A percentile compares a stretch with the other conserved stretches of the same genome.
Evolutionary conservation across 768 basidiomycete genomes (phyloP).

Genomic region (Chalciporus piperatus): DNA sequence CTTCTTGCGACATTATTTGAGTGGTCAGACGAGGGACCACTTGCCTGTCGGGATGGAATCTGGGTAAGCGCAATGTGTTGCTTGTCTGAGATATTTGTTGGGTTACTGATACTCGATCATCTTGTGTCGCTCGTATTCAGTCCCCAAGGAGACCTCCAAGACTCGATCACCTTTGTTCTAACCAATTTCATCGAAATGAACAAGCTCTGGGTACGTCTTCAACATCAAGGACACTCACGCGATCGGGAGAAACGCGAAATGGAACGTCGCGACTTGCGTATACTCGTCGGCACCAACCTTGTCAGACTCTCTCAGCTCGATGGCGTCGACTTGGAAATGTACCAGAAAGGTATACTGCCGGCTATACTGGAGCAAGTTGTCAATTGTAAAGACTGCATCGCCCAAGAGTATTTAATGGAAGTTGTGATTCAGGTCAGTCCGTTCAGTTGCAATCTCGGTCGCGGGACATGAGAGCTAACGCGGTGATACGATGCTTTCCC

Average conservation of each 20-base stretch:
- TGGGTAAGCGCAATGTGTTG: conserved; percentile 54
- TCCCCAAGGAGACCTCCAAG: conserved; percentile 85
- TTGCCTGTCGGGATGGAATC: conserved; percentile 82
- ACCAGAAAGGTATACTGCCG: conserved; percentile 81
- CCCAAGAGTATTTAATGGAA: conserved; percentile 99
- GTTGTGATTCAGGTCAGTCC: conserved; percentile 89
- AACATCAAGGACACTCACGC: conserved; percentile 95
- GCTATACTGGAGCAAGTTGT: conserved; percentile 96
- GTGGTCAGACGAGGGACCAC: conserved; percentile 94
- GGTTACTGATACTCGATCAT: background rate
- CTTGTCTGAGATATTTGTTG: background rate
- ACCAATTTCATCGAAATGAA: conserved; percentile 99
- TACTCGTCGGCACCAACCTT: conserved; percentile 96
- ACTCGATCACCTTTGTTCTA: conserved; percentile 92
- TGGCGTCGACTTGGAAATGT: conserved; percentile 93
- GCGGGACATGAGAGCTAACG: background rate
- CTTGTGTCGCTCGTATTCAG: conserved; percentile 38
- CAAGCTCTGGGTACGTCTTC: conserved; percentile 98
- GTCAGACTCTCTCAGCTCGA: conserved; percentile 94
- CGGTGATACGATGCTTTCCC: background rate
- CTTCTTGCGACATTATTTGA: conserved; percentile 94
- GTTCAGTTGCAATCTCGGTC: background rate
- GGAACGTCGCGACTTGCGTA: conserved; percentile 92
- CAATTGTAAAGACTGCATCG: conserved; percentile 97
- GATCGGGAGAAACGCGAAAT: conserved; percentile 97